Evolutionary conservation across 2,329 filamentous ascomycete genomes (phyloP).

Genomic region (Trematosphaeria pertusa): DNA sequence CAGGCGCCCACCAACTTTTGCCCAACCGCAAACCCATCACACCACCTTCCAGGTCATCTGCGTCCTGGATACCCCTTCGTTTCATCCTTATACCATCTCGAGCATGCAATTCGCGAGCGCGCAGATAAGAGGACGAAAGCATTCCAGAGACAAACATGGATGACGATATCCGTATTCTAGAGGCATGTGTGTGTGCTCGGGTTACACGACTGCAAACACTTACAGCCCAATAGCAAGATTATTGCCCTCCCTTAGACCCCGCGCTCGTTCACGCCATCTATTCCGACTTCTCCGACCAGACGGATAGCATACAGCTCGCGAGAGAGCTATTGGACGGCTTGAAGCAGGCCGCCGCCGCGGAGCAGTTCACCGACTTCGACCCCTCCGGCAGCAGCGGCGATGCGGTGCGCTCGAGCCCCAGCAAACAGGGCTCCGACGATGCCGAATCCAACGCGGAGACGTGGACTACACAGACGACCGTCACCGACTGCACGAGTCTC

Average conservation of each 20-base stretch:
- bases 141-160: slow-evolving; percentile 42
- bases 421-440: slow-evolving; percentile 28
- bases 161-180: slow-evolving; percentile 42
- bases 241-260: slow-evolving; percentile 77
- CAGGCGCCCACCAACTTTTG: too few species aligned
- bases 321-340: slow-evolving; percentile 69
- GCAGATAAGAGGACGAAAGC: slow-evolving; percentile 26
- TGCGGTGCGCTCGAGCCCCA: slow-evolving; percentile 22
- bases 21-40: too few species aligned
- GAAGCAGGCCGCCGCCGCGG: slow-evolving; percentile 66
- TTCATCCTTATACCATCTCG: slow-evolving; percentile 9
- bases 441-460: slow-evolving; percentile 47
- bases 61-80: background rate
- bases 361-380: slow-evolving; percentile 80
- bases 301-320: slow-evolving; percentile 60
- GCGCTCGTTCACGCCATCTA: slow-evolving; percentile 78
- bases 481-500: slow-evolving; percentile 59
- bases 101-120: slow-evolving; percentile 35
- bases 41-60: too few species aligned
- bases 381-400: slow-evolving; percentile 71
- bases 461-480: slow-evolving; percentile 51
- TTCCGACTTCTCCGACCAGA: slow-evolving; percentile 72
- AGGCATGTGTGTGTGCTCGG: slow-evolving; percentile 28
- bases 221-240: slow-evolving; percentile 64
- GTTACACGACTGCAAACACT: slow-evolving; percentile 18